These are phyloP conservation scores for Penicillium fimorum DNA, from an alignment of 495 filamentous ascomycete species.

Conservation along the genomic window DNA sequence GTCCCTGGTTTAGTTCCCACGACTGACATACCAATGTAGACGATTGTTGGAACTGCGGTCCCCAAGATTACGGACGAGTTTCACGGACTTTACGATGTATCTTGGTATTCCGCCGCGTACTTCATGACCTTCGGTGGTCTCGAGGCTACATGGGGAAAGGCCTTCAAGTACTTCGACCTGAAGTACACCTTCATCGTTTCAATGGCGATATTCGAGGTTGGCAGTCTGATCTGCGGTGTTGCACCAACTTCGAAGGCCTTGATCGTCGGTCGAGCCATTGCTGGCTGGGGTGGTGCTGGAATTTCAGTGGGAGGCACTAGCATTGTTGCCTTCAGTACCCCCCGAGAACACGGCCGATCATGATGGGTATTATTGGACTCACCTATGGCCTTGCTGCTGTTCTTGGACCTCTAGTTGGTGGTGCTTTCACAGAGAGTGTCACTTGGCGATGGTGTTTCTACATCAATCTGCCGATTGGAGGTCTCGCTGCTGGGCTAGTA, in stretches of 20 bases:
- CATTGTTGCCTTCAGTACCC: conserved; percentile 41
- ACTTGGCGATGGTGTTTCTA: conserved; percentile 28
- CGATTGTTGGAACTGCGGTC: no score
- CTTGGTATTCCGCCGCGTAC: neutral
- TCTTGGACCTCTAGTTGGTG: conserved; percentile 31
- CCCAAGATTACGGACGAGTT: neutral
- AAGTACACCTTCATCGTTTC: neutral
- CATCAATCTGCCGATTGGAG: conserved; percentile 56
- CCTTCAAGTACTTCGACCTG: neutral
- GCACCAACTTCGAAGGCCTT: conserved; percentile 33
- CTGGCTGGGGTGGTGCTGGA: conserved; percentile 52
- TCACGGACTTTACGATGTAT: neutral
- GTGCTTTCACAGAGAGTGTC: conserved; percentile 38
- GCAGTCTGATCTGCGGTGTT: conserved; percentile 62
- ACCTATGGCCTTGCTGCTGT: conserved; percentile 45
- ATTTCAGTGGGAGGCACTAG: conserved; percentile 9
- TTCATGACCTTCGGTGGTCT: neutral
- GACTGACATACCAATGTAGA: no score
- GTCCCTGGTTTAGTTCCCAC: no score
- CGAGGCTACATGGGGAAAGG: neutral
- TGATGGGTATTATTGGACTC: conserved; percentile 42
- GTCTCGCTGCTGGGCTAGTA: conserved; percentile 35
- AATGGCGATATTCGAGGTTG: conserved; percentile 61
- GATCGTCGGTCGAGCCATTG: conserved; percentile 49
- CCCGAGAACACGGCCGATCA: conserved; percentile 46